Evolutionary conservation across 495 filamentous ascomycete species (phyloP).

Genomic region (Bombardia bombarda): DNA sequence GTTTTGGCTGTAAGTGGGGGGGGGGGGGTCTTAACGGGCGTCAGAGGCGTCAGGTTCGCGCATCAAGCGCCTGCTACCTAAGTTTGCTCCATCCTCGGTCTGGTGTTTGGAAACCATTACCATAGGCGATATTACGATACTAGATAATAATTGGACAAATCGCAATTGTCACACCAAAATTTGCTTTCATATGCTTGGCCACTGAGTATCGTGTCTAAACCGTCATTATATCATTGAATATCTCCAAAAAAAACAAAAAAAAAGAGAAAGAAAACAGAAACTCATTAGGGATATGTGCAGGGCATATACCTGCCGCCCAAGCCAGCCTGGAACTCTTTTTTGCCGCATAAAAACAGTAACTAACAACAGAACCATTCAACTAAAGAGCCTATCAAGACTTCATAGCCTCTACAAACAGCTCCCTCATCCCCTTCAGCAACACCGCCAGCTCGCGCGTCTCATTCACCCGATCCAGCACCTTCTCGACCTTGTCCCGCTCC

Average conservation of each 20-base stretch:
- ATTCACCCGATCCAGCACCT: constrained; percentile 67
- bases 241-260: not conserved
- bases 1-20: too few relatives aligned
- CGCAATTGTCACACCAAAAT: not conserved
- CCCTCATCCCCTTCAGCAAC: constrained; percentile 88
- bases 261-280: constrained; percentile 3
- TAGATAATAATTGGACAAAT: not conserved
- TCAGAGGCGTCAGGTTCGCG: too few relatives aligned
- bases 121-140: not conserved
- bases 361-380: not conserved
- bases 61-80: not conserved
- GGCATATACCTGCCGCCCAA: too few relatives aligned
- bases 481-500: constrained; percentile 62
- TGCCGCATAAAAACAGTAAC: too few relatives aligned
- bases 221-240: not conserved
- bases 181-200: not conserved
- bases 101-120: too few relatives aligned
- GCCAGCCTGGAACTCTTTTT: too few relatives aligned
- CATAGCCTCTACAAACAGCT: constrained; percentile 62
- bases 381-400: constrained; percentile 22
- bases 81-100: too few relatives aligned
- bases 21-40: too few relatives aligned
- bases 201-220: too few relatives aligned
- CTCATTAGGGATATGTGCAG: too few relatives aligned
- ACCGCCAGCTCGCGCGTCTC: constrained; percentile 73